Conservation (phyloP, 2,329 filamentous ascomycete genomes). For the Diaporthe destruens region DNA sequence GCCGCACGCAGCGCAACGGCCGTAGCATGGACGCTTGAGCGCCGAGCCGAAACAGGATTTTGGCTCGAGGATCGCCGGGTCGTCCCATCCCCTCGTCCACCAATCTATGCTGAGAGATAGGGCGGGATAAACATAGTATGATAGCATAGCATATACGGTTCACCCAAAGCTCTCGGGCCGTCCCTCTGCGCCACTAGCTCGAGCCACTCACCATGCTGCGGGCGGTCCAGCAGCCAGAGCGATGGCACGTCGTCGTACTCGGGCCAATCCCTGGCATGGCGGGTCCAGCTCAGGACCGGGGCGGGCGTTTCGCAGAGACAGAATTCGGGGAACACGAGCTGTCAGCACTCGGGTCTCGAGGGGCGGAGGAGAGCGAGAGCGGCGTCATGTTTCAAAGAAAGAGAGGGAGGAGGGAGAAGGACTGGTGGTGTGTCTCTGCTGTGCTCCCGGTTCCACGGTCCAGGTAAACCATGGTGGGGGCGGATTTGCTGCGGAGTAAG, state of each 20-base stretch:
- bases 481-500: not conserved
- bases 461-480: conserved; percentile 12
- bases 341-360: conserved; percentile 32
- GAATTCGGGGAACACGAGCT: conserved; percentile 11
- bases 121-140: not conserved
- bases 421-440: not conserved
- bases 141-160: not conserved
- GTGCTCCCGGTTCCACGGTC: conserved; percentile 28
- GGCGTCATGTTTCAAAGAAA: conserved; percentile 19
- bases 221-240: conserved; percentile 9
- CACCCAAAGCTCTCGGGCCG: conserved; percentile 27
- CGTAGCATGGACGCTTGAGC: conserved; percentile 15
- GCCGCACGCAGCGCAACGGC: conserved; percentile 1
- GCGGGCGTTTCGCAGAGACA: conserved; percentile 26
- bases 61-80: conserved; percentile 17
- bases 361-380: not conserved
- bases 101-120: too few species aligned
- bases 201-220: not conserved
- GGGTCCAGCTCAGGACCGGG: conserved; percentile 12
- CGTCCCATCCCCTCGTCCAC: conserved; percentile 3
- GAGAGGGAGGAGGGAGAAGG: conserved; percentile 2
- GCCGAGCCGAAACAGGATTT: conserved; percentile 15
- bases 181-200: conserved; percentile 28
- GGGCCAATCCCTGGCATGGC: conserved; percentile 29
- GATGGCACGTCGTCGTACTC: conserved; percentile 19